These are phyloP conservation scores for Cercospora beticola DNA, from an alignment of 2,329 filamentous ascomycete species.

Conservation along the genomic window DNA sequence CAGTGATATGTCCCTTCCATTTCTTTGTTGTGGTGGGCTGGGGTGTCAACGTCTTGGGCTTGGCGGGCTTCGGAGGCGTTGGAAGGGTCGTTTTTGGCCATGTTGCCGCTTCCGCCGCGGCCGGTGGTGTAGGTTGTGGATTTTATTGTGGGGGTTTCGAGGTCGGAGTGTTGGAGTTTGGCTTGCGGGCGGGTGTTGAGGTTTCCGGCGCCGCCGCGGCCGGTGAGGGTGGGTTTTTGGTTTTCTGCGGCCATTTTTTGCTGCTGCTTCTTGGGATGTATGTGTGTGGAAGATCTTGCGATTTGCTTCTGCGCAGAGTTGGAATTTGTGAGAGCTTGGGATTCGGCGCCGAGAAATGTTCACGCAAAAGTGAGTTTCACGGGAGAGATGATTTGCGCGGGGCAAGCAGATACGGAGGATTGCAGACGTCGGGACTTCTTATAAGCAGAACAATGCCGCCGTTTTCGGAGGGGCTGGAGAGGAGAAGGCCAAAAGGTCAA, in stretches of 20 bases:
- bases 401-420: background rate
- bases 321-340: background rate
- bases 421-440: background rate
- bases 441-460: background rate
- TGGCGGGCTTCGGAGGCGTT: conserved; percentile 67
- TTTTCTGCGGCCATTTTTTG: conserved; percentile 1
- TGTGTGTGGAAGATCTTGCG: too few relatives aligned
- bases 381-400: background rate
- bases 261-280: background rate
- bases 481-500: background rate
- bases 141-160: conserved; percentile 82
- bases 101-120: conserved; percentile 84
- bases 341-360: background rate
- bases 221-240: conserved; percentile 43
- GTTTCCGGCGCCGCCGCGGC: conserved; percentile 71
- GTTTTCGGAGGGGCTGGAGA: background rate
- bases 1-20: conserved; percentile 63
- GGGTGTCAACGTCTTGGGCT: conserved; percentile 76
- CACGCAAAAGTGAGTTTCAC: background rate
- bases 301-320: too few relatives aligned
- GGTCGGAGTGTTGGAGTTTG: conserved; percentile 54
- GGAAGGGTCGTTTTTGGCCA: conserved; percentile 68
- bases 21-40: conserved; percentile 48
- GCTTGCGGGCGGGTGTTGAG: conserved; percentile 44
- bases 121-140: conserved; percentile 82